Conservation (phyloP, 306 rosid species). For the Quercus aquifolioides region DNA sequence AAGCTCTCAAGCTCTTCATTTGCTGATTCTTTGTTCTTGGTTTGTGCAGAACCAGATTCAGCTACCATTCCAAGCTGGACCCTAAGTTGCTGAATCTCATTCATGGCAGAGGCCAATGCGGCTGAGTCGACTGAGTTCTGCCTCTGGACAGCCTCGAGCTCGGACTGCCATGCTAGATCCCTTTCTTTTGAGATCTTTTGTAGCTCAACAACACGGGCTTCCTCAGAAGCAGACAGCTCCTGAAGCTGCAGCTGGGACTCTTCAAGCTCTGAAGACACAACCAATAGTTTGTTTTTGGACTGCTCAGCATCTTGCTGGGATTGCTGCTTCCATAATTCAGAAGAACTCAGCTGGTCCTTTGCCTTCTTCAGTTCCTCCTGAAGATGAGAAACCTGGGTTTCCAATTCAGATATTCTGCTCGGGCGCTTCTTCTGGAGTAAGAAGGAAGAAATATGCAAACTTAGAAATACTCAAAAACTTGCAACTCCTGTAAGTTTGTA, state of each 20-base stretch:
- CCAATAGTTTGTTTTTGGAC: constrained; percentile 49
- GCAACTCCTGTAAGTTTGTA: background rate
- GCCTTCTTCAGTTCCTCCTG: constrained; percentile 68
- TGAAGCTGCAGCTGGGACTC: constrained; percentile 60
- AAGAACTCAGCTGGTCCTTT: constrained; percentile 49
- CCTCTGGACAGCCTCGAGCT: constrained; percentile 48
- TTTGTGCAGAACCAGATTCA: constrained; percentile 43
- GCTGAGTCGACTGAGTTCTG: constrained; percentile 52
- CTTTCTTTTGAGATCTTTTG: constrained; percentile 50
- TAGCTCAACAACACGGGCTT: constrained; percentile 47
- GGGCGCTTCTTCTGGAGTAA: constrained; percentile 75
- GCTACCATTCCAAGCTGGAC: constrained; percentile 60
- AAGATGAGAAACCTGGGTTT: constrained; percentile 76
- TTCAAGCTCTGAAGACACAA: constrained; percentile 60
- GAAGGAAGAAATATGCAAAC: constrained; percentile 1
- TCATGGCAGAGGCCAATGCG: constrained; percentile 55
- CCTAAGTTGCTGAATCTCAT: constrained; percentile 71
- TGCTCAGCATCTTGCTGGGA: constrained; percentile 72
- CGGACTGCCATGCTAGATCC: constrained; percentile 45
- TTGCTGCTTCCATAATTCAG: constrained; percentile 70
- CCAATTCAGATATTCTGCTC: constrained; percentile 78
- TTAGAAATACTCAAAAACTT: constrained; percentile 8
- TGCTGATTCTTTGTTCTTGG: constrained; percentile 40
- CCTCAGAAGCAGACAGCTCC: constrained; percentile 52
- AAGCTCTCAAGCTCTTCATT: constrained; percentile 58